phyloP scores from a whole-genome alignment of 2,329 filamentous ascomycete genomes.

The Exophiala oligosperma region DNA sequence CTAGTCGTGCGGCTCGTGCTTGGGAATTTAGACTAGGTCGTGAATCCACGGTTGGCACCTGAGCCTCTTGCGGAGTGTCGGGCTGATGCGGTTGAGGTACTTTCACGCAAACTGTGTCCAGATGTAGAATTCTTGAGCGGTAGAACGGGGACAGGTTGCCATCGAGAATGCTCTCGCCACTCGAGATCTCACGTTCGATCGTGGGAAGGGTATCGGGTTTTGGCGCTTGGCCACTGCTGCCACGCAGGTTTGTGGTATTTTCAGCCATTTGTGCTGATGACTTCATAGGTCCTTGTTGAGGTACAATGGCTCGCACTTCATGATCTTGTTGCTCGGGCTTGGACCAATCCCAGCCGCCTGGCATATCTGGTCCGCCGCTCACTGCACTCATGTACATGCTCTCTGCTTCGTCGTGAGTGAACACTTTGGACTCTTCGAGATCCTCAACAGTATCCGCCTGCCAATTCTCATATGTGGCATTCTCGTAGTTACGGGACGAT shows the following conservation, averaged over 20 bases:
- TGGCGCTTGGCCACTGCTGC: background rate
- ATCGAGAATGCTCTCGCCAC: slow-evolving; percentile 19
- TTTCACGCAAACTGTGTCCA: slow-evolving; percentile 9
- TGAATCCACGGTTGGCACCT: background rate
- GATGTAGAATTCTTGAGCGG: slow-evolving; percentile 17
- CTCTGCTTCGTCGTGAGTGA: slow-evolving; percentile 51
- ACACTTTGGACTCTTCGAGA: slow-evolving; percentile 48
- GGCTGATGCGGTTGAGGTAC: slow-evolving; percentile 11
- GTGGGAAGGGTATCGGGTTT: background rate
- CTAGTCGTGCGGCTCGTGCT: background rate
- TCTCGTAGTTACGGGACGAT: background rate
- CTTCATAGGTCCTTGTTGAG: background rate
- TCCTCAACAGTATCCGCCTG: slow-evolving; percentile 30
- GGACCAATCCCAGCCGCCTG: slow-evolving; percentile 22
- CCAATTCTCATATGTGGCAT: background rate
- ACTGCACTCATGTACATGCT: slow-evolving; percentile 59
- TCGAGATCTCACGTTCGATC: slow-evolving; percentile 8
- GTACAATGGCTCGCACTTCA: background rate
- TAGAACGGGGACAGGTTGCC: slow-evolving; percentile 19
- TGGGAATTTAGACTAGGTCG: slow-evolving; percentile 1
- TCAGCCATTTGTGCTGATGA: background rate
- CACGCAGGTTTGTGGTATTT: background rate
- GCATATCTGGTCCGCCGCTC: slow-evolving; percentile 35
- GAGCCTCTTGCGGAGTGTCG: background rate
- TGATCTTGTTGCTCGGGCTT: background rate